phyloP scores from a whole-genome alignment of 1,284 basidiomycete species.

The Calocybe gambosa region DNA sequence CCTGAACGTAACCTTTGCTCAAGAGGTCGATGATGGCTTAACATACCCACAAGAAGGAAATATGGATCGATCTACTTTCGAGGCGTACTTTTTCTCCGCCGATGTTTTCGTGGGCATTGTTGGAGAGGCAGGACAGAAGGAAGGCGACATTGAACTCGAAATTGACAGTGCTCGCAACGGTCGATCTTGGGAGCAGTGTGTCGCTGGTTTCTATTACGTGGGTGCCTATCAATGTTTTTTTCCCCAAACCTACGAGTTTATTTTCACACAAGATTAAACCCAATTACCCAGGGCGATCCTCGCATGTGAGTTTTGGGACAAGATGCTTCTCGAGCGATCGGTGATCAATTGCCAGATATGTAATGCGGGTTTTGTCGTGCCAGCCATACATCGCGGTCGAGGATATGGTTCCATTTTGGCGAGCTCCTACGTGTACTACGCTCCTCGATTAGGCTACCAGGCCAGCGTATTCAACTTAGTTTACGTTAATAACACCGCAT shows the following conservation, averaged over 20 bases:
- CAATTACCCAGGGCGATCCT: conserved; percentile 90
- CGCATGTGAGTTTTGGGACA: conserved; percentile 60
- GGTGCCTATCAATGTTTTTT: conserved; percentile 22
- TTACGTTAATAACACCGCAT: conserved; percentile 76
- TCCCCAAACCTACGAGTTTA: neutral
- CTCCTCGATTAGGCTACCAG: conserved; percentile 74
- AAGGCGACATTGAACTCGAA: conserved; percentile 22
- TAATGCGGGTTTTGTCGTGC: conserved; percentile 88
- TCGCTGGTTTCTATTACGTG: conserved; percentile 84
- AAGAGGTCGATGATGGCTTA: conserved; percentile 67
- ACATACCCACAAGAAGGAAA: conserved; percentile 81
- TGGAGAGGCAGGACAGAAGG: conserved; percentile 22
- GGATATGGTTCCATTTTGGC: conserved; percentile 76
- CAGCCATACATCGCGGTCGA: conserved; percentile 56
- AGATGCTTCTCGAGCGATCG: neutral
- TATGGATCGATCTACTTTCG: conserved; percentile 51
- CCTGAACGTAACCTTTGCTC: conserved; percentile 62
- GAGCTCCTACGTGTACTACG: conserved; percentile 78
- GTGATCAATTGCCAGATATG: conserved; percentile 51
- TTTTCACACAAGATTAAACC: conserved; percentile 61
- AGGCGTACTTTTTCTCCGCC: conserved; percentile 68
- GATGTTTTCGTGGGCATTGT: conserved; percentile 73
- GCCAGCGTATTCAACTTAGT: conserved; percentile 94
- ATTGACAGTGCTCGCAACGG: conserved; percentile 42
- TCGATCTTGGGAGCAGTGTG: conserved; percentile 58